Evolutionary conservation across 1,284 basidiomycete species (phyloP).

Genomic region (Puccinia hordei): DNA sequence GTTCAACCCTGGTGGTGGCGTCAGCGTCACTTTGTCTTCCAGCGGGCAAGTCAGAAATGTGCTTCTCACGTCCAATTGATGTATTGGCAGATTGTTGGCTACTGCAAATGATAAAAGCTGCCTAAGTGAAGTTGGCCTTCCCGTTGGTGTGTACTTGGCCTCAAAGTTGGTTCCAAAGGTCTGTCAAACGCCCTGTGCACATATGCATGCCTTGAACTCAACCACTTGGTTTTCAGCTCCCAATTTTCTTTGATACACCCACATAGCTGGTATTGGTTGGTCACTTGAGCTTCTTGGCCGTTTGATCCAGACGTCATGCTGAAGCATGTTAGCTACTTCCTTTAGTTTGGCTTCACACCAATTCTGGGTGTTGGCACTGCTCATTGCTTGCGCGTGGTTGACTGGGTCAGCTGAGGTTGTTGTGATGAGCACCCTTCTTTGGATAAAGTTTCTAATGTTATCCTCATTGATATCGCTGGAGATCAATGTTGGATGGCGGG

Average conservation of each 20-base stretch:
- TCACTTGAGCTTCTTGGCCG: no score
- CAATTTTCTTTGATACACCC: not conserved
- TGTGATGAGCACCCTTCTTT: no score
- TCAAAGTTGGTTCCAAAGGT: not conserved
- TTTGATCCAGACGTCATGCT: not conserved
- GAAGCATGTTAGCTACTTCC: not conserved
- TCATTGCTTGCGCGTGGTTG: not conserved
- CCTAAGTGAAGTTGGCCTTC: not conserved
- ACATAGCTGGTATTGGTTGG: not conserved
- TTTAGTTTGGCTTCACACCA: not conserved
- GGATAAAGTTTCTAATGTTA: no score
- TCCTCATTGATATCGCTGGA: no score
- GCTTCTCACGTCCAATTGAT: slow-evolving; percentile 6
- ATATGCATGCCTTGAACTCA: not conserved
- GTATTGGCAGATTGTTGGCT: not conserved
- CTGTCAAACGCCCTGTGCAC: not conserved
- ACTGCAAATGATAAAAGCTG: not conserved
- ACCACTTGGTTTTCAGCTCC: not conserved
- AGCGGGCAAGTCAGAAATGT: not conserved
- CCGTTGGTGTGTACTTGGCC: not conserved
- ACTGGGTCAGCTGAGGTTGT: no score
- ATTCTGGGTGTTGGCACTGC: not conserved
- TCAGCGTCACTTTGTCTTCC: not conserved
- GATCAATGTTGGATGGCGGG: no score
- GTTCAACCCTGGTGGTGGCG: not conserved